Conservation (phyloP, 164 flowering plant species). For the Piper longum region DNA sequence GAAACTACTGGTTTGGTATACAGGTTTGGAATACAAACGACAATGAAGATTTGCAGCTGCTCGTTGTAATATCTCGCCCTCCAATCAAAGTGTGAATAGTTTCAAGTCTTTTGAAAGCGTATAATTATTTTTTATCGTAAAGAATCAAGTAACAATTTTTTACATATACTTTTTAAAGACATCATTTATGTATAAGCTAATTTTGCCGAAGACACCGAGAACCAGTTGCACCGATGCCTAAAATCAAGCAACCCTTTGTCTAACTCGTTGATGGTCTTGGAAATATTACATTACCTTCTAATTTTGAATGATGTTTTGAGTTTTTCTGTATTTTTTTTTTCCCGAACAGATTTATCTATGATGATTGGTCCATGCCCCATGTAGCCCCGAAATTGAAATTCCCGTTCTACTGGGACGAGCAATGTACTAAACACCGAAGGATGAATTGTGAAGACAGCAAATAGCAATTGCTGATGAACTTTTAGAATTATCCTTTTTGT, state of each 20-base stretch:
- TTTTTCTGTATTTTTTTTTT: neutral
- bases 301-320: neutral
- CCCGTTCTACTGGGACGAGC: conserved; percentile 88
- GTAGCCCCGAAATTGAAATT: conserved; percentile 68
- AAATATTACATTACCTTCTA: neutral
- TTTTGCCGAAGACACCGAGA: no score
- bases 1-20: neutral
- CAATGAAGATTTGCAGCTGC: conserved; percentile 64
- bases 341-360: conserved; percentile 58
- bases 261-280: no score
- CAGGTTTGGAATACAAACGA: conserved; percentile 76
- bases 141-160: neutral
- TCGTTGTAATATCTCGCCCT: conserved; percentile 83
- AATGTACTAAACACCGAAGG: conserved; percentile 48
- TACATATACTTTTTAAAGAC: no score
- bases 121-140: neutral
- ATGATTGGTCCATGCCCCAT: conserved; percentile 89
- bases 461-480: neutral
- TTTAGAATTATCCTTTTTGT: neutral
- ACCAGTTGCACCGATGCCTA: no score
- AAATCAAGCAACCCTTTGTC: no score
- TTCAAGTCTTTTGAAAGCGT: neutral
- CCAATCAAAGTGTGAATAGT: conserved; percentile 74
- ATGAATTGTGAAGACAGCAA: conserved; percentile 40
- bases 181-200: no score